These are phyloP conservation scores for Mrakia frigida DNA, from an alignment of 768 basidiomycete genomes.

Conservation along the genomic window DNA sequence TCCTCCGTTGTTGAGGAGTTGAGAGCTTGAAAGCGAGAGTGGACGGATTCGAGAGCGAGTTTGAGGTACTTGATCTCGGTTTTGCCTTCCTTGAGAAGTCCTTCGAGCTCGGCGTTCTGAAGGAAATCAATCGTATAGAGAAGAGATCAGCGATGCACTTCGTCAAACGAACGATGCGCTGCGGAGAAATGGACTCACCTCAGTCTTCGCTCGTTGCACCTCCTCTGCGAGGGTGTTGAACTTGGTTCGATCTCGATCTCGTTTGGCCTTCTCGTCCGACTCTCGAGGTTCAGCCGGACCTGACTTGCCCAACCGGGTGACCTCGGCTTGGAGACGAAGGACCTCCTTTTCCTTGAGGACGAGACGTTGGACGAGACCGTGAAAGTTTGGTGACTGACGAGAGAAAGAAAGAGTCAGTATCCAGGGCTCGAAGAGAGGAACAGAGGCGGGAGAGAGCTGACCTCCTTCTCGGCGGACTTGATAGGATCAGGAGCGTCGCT, in stretches of 20 bases:
- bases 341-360: constrained; percentile 83
- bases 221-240: constrained; percentile 70
- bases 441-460: background rate
- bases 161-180: constrained; percentile 15
- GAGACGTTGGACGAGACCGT: constrained; percentile 71
- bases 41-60: constrained; percentile 80
- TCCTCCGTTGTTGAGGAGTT: constrained; percentile 38
- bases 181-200: constrained; percentile 49
- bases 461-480: constrained; percentile 15
- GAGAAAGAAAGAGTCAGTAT: background rate
- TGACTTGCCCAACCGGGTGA: constrained; percentile 53
- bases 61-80: constrained; percentile 62
- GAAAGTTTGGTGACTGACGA: constrained; percentile 51
- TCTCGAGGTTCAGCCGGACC: constrained; percentile 51
- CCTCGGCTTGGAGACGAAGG: constrained; percentile 62
- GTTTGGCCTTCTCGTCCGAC: constrained; percentile 63
- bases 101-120: constrained; percentile 58
- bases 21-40: constrained; percentile 64
- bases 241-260: constrained; percentile 65
- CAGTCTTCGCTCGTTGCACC: constrained; percentile 62
- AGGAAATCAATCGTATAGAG: background rate
- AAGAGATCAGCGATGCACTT: background rate
- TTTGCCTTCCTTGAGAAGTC: constrained; percentile 48
- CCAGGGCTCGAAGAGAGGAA: too few relatives aligned
- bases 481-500: background rate